A percentile compares a stretch with the other conserved stretches of the same genome.
phyloP scores from a whole-genome alignment of 805 yeast species.

The Metschnikowia similis region DNA sequence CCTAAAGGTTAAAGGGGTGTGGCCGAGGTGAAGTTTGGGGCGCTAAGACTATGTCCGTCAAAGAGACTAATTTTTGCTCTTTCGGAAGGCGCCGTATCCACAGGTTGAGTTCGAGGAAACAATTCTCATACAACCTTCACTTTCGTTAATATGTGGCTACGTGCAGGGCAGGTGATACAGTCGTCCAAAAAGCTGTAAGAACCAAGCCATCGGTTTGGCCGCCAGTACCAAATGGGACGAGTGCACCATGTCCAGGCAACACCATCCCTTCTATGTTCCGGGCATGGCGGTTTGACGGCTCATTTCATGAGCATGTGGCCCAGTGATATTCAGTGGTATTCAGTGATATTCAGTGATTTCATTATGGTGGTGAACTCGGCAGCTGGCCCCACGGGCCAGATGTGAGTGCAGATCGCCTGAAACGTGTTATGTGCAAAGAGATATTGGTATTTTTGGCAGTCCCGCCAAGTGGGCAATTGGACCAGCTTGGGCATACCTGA shows the following conservation, averaged over 20 bases:
- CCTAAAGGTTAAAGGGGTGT: background rate
- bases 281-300: slow-evolving; percentile 59
- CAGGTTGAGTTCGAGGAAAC: slow-evolving; percentile 18
- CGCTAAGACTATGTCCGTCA: background rate
- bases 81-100: slow-evolving; percentile 1
- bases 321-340: slow-evolving; percentile 15
- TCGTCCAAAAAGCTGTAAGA: slow-evolving; percentile 36
- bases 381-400: slow-evolving; percentile 68
- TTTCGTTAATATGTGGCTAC: slow-evolving; percentile 8
- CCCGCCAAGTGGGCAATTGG: slow-evolving; percentile 48
- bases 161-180: slow-evolving; percentile 42
- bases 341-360: slow-evolving; percentile 25
- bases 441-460: slow-evolving; percentile 61
- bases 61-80: background rate
- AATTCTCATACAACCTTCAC: slow-evolving; percentile 27
- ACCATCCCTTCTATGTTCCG: slow-evolving; percentile 25
- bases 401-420: slow-evolving; percentile 53
- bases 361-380: slow-evolving; percentile 55
- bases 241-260: slow-evolving; percentile 30
- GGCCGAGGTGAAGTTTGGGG: background rate
- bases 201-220: slow-evolving; percentile 40
- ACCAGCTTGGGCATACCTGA: slow-evolving; percentile 51
- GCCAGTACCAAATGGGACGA: slow-evolving; percentile 40
- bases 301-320: slow-evolving; percentile 50
- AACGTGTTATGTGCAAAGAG: slow-evolving; percentile 48